Evolutionary conservation across 2,329 filamentous ascomycete species (phyloP).

Genomic region (Botrytis sinoallii): DNA sequence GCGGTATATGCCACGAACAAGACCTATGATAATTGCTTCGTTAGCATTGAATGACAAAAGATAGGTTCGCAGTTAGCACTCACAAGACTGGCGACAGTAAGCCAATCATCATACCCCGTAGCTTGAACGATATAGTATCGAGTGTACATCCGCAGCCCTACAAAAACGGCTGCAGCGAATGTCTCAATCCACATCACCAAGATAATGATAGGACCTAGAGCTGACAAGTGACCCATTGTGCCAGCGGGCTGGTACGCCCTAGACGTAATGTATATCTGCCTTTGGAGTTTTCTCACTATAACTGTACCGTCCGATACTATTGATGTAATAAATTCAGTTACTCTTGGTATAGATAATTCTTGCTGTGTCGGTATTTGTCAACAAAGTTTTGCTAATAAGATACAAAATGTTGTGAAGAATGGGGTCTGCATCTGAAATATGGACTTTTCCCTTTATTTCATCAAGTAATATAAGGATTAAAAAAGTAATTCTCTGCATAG

Average conservation of each 20-base stretch:
- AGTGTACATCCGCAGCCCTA: conserved; percentile 12
- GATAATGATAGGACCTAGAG: conserved; percentile 8
- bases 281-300: neutral
- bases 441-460: neutral
- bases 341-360: neutral
- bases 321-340: neutral
- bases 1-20: conserved; percentile 2
- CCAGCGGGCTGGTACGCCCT: neutral
- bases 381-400: neutral
- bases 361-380: neutral
- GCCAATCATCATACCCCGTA: conserved; percentile 9
- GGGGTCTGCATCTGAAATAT: neutral
- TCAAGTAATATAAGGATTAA: neutral
- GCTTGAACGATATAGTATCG: neutral
- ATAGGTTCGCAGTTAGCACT: neutral
- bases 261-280: neutral
- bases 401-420: neutral
- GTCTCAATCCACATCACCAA: conserved; percentile 14
- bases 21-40: neutral
- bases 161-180: neutral
- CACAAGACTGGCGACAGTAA: conserved; percentile 8
- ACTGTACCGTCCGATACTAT: neutral
- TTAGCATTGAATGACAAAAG: neutral
- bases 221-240: neutral
- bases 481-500: neutral